phyloP scores from a whole-genome alignment of 108 stramenopile species.

The Pseudonitzschia delicatissima region DNA sequence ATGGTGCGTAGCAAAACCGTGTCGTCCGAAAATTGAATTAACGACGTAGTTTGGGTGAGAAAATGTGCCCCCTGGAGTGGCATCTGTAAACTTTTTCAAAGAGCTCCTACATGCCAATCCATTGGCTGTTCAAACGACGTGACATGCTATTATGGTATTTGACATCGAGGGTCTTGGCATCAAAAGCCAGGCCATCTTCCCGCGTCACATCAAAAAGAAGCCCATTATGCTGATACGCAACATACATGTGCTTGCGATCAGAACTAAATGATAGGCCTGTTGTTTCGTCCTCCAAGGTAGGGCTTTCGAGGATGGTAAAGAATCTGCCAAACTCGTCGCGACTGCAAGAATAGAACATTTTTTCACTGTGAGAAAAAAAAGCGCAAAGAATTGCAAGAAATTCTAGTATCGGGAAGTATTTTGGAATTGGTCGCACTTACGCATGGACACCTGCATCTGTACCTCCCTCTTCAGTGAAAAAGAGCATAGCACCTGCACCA shows the following conservation, averaged over 20 bases:
- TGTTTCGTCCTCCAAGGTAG: slow-evolving; percentile 42
- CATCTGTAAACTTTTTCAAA: not conserved
- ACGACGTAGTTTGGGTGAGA: no score
- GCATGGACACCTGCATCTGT: slow-evolving; percentile 42
- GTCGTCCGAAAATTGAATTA: not conserved
- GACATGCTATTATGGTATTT: slow-evolving; percentile 23
- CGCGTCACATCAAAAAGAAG: slow-evolving; percentile 36
- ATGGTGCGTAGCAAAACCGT: not conserved
- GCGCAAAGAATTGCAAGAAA: not conserved
- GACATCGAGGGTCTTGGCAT: slow-evolving; percentile 28
- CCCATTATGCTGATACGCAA: slow-evolving; percentile 42
- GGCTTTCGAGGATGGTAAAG: slow-evolving; percentile 42
- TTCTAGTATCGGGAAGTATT: not conserved
- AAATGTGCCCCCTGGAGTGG: no score
- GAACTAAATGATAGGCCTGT: slow-evolving; percentile 72
- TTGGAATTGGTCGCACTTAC: not conserved
- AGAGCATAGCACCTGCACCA: slow-evolving; percentile 34
- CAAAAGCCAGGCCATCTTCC: slow-evolving; percentile 43
- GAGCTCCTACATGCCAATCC: not conserved
- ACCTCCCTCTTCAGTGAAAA: slow-evolving; percentile 73
- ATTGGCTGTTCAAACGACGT: slow-evolving; percentile 9
- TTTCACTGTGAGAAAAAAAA: not conserved
- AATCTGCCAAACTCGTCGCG: slow-evolving; percentile 36
- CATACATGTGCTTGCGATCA: slow-evolving; percentile 50
- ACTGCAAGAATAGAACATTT: not conserved